Conservation (phyloP, 2,329 filamentous ascomycete species). For the Hypoxylon sp. region DNA sequence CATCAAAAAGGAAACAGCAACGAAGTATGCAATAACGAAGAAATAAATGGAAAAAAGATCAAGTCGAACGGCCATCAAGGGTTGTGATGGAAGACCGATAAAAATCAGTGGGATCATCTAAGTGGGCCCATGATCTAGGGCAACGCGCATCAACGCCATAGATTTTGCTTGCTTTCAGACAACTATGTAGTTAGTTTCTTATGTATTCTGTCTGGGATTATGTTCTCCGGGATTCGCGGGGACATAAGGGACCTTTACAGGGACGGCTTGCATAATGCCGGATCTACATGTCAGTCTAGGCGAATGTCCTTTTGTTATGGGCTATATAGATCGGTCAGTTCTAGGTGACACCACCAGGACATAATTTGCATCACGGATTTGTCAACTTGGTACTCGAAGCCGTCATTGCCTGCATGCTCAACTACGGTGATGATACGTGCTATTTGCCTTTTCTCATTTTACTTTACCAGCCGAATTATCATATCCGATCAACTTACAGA, state of each 20-base stretch:
- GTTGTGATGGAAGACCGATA: conserved; percentile 11
- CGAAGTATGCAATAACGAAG: conserved; percentile 36
- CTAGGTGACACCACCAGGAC: conserved; percentile 23
- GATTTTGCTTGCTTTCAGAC: conserved; percentile 38
- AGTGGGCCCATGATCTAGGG: conserved; percentile 17
- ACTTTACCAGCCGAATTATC: background rate
- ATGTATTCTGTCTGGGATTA: conserved; percentile 20
- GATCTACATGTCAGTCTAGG: conserved; percentile 35
- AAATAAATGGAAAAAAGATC: conserved; percentile 22
- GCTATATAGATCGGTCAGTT: conserved; percentile 40
- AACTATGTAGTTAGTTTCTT: conserved; percentile 37
- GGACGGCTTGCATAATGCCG: conserved; percentile 36
- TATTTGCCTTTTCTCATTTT: background rate
- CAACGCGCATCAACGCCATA: conserved; percentile 32
- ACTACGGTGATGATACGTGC: background rate
- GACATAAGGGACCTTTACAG: conserved; percentile 36
- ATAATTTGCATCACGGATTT: conserved; percentile 35
- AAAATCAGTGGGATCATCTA: conserved; percentile 18
- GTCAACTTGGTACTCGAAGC: background rate
- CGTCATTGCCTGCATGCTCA: background rate
- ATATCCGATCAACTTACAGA: background rate
- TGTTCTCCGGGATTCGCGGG: conserved; percentile 26
- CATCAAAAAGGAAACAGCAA: conserved; percentile 24
- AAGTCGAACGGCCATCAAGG: conserved; percentile 16
- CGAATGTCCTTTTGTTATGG: conserved; percentile 38